Conservation (phyloP, 1,284 basidiomycete genomes). For the Lentinula novae-zelandiae region DNA sequence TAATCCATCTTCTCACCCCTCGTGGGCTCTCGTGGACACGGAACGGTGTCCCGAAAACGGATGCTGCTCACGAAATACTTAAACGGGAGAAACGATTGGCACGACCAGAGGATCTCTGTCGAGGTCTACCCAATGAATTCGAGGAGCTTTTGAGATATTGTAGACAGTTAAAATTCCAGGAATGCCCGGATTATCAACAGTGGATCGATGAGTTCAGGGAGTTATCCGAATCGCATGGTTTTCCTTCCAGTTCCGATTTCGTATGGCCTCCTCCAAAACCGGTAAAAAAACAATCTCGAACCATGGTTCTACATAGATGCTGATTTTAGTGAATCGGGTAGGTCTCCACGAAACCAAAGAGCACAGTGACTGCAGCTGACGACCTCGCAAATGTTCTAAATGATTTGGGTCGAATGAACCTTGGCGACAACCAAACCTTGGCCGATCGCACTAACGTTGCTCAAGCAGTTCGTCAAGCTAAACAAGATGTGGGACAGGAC, state of each 20-base stretch:
- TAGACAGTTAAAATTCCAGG: slow-evolving; percentile 60
- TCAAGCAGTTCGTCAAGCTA: slow-evolving; percentile 30
- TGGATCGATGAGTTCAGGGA: slow-evolving; percentile 61
- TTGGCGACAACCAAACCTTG: slow-evolving; percentile 44
- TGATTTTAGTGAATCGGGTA: slow-evolving; percentile 14
- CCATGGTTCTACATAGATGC: slow-evolving; percentile 17
- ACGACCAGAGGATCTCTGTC: slow-evolving; percentile 63
- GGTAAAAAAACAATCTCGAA: slow-evolving; percentile 17
- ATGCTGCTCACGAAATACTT: slow-evolving; percentile 54
- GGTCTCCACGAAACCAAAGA: slow-evolving; percentile 23
- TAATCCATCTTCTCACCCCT: slow-evolving; percentile 73
- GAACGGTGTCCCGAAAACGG: slow-evolving; percentile 68
- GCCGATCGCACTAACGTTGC: slow-evolving; percentile 46
- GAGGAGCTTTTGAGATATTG: slow-evolving; percentile 73
- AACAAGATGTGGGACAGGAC: slow-evolving; percentile 28
- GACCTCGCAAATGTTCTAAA: slow-evolving; percentile 53
- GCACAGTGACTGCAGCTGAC: slow-evolving; percentile 27
- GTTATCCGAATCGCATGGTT: slow-evolving; percentile 57
- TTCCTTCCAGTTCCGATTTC: slow-evolving; percentile 52
- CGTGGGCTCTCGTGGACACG: slow-evolving; percentile 74
- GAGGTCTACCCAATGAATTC: slow-evolving; percentile 63
- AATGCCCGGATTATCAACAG: slow-evolving; percentile 57
- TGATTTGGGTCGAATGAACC: slow-evolving; percentile 53
- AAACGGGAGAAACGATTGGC: slow-evolving; percentile 58
- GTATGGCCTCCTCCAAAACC: slow-evolving; percentile 64